Percentiles rank a stretch among this genome's conserved stretches.
phyloP scores from a whole-genome alignment of 805 yeast genomes.

The Ogataea ganodermae region DNA sequence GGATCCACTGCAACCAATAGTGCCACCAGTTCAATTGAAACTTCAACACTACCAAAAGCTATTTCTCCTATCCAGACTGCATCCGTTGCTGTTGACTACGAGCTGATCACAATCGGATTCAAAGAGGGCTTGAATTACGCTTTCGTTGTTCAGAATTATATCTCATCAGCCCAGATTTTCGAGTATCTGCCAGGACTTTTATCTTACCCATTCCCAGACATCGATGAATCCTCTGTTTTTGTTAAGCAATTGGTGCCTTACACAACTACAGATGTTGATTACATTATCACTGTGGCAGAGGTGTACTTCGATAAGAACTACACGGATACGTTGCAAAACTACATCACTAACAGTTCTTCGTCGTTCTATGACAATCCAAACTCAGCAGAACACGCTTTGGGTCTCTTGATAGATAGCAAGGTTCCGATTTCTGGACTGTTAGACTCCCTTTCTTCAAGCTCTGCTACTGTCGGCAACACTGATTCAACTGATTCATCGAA shows the following conservation, averaged over 20 bases:
- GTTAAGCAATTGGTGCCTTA: slow-evolving; percentile 78
- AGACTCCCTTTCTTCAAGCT: slow-evolving; percentile 14
- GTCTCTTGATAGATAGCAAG: slow-evolving; percentile 69
- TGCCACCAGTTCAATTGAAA: slow-evolving; percentile 36
- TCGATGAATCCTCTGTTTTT: slow-evolving; percentile 42
- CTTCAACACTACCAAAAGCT: slow-evolving; percentile 69
- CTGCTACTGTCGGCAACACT: slow-evolving; percentile 13
- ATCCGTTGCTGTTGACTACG: slow-evolving; percentile 48
- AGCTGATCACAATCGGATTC: slow-evolving; percentile 75
- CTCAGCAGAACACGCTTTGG: slow-evolving; percentile 55
- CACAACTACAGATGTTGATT: slow-evolving; percentile 53
- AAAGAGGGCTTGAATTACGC: slow-evolving; percentile 78
- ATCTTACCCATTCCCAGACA: slow-evolving; percentile 53
- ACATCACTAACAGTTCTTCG: slow-evolving; percentile 55
- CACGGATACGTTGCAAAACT: slow-evolving; percentile 49
- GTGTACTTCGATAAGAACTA: slow-evolving; percentile 70
- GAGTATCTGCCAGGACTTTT: slow-evolving; percentile 80
- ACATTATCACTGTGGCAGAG: slow-evolving; percentile 85
- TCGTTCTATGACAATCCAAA: slow-evolving; percentile 60
- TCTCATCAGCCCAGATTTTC: slow-evolving; percentile 82
- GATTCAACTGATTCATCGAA: slow-evolving; percentile 12
- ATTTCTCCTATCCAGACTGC: slow-evolving; percentile 61
- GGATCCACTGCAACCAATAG: slow-evolving; percentile 28
- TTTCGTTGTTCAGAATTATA: slow-evolving; percentile 70
- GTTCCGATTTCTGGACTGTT: slow-evolving; percentile 57